Base-by-base conservation (phyloP, 768 basidiomycete genomes). In the Lyophyllum atratum region DNA sequence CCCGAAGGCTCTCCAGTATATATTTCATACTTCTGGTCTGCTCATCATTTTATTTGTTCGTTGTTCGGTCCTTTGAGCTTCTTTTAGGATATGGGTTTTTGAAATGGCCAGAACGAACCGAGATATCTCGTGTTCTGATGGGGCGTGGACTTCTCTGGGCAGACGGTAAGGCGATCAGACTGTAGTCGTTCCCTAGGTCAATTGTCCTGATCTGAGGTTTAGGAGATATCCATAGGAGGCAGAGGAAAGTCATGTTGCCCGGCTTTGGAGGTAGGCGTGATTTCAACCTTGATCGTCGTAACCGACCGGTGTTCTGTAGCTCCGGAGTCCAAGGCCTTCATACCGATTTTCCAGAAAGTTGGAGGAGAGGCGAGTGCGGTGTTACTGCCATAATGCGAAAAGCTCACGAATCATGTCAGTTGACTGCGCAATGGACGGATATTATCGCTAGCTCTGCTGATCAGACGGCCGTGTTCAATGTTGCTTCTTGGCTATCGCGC, bases 1-100 rank as follows among this genome's bases (percentile, higher is more conserved):
- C 56, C 83, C 81, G 1, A 83, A 83, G 65, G 82, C 83, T 4
- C 69, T 85, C n/a, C 80, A 83, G 59, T 79, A 84, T 60, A 80
- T 84, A 25, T 77, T 79, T 51, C 81, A 84, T 54, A 81, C 82
- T 19, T 79, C 79, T 15, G 78, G 78, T 72, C 37, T n/a, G 63
- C n/a, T n/a, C n/a, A n/a, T n/a, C n/a, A n/a, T 62, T 31, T 52
- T n/a, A 14, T n/a, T 24, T 51, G n/a, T 25, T 21, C 34, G 33
- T 49, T 53, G 33, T 34, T 31, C 47, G 34, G 47, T 24, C 47
- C 34, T 60, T 8, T 46, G 53, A 58, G 54, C 40, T 25, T 47
- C 47, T 45, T 31, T 46, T 45, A 76, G 81, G 81, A n/a, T 85
- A 85, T 62, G 74, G 75, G 14, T 84, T 80, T 64, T 72, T 75